A percentile compares a stretch with the other conserved stretches of the same genome.
phyloP scores from a whole-genome alignment of 2,329 filamentous ascomycete species.

The Beauveria rudraprayagi region DNA sequence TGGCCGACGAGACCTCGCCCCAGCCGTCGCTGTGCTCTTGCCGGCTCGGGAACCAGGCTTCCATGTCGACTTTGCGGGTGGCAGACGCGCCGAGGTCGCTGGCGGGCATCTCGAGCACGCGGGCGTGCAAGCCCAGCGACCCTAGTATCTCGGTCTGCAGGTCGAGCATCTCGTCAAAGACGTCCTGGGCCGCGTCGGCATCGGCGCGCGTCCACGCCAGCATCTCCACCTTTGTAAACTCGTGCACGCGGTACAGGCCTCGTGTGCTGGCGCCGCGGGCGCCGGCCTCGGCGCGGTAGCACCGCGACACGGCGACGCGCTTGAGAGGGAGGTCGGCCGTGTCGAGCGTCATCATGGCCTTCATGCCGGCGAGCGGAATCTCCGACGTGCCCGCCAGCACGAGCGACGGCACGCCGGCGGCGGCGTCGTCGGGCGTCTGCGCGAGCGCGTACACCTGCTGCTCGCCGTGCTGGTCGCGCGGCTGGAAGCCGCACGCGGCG shows the following conservation, averaged over 20 bases:
- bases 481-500: constrained; percentile 87
- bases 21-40: constrained; percentile 54
- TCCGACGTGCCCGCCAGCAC: constrained; percentile 85
- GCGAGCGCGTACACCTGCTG: constrained; percentile 82
- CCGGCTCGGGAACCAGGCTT: constrained; percentile 85
- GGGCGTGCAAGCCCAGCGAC: constrained; percentile 71
- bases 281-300: constrained; percentile 91
- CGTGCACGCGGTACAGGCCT: constrained; percentile 91
- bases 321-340: constrained; percentile 64
- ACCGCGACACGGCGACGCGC: constrained; percentile 77
- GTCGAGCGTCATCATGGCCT: constrained; percentile 63
- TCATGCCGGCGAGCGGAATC: constrained; percentile 88
- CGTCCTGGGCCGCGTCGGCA: constrained; percentile 35
- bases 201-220: constrained; percentile 78
- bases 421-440: constrained; percentile 54
- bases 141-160: constrained; percentile 80
- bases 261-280: constrained; percentile 85
- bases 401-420: constrained; percentile 56
- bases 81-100: constrained; percentile 85
- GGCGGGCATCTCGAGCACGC: constrained; percentile 87
- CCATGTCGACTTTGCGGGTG: constrained; percentile 81
- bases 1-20: constrained; percentile 88
- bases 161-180: constrained; percentile 79
- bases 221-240: constrained; percentile 98
- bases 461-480: constrained; percentile 81